Evolutionary conservation across 257 asterid species (phyloP).

Genomic region (Fraxinus anomala): DNA sequence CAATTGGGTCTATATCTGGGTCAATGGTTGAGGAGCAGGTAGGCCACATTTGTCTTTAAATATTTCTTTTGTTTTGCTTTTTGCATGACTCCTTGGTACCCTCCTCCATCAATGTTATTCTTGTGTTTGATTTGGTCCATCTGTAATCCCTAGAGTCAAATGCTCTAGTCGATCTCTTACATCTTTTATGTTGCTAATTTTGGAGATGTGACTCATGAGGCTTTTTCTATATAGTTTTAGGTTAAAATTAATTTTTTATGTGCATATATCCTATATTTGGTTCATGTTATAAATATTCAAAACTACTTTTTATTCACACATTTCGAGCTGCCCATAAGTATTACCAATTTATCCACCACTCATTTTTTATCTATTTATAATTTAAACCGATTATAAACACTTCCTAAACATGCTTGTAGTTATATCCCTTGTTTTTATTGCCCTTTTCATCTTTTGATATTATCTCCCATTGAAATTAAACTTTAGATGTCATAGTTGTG

Average conservation of each 20-base stretch:
- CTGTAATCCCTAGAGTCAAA: neutral
- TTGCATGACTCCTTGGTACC: too few species aligned
- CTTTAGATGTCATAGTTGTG: neutral
- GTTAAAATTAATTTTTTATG: neutral
- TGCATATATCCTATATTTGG: neutral
- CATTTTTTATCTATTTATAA: too few species aligned
- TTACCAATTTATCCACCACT: too few species aligned
- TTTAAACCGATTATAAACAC: too few species aligned
- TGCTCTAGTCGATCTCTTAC: neutral
- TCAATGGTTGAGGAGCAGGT: conserved; percentile 99
- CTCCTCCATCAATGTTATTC: neutral
- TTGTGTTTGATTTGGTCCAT: neutral
- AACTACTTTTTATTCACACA: too few species aligned
- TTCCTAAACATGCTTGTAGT: neutral
- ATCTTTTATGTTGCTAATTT: neutral
- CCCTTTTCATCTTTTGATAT: neutral
- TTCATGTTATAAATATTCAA: too few species aligned
- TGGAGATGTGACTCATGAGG: neutral
- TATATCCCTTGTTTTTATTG: neutral
- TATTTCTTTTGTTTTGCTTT: too few species aligned
- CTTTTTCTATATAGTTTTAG: neutral
- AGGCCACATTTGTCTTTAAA: neutral
- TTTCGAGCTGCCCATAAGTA: too few species aligned
- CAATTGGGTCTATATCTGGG: conserved; percentile 98
- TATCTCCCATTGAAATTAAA: neutral